phyloP scores from a whole-genome alignment of 2,329 filamentous ascomycete species.

The Aspergillus sp. region DNA sequence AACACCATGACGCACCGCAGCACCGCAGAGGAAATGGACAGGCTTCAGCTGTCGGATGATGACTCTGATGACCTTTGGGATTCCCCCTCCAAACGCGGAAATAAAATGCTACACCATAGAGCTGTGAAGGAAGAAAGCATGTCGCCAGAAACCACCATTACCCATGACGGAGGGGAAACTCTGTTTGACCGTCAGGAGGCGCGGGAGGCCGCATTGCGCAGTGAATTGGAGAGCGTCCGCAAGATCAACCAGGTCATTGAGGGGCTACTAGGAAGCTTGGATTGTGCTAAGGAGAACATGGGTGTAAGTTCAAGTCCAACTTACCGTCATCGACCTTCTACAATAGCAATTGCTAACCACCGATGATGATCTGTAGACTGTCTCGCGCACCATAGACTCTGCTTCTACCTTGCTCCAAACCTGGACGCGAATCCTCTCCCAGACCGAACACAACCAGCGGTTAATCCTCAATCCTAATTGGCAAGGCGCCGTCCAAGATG shows the following conservation, averaged over 20 bases:
- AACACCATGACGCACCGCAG: constrained; percentile 35
- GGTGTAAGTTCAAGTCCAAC: constrained; percentile 37
- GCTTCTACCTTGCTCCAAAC: constrained; percentile 89
- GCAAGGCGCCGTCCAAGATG: constrained; percentile 84
- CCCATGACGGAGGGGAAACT: constrained; percentile 51
- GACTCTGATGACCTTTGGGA: constrained; percentile 60
- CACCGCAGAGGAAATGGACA: constrained; percentile 53
- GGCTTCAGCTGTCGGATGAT: constrained; percentile 56
- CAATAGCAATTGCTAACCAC: not conserved
- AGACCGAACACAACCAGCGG: constrained; percentile 96
- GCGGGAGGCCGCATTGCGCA: constrained; percentile 72
- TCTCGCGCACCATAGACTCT: constrained; percentile 80
- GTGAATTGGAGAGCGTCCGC: constrained; percentile 78
- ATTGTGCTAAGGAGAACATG: constrained; percentile 53
- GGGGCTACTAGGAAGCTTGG: constrained; percentile 48
- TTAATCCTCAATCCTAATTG: constrained; percentile 84
- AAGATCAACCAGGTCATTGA: constrained; percentile 89
- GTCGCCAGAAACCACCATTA: constrained; percentile 32
- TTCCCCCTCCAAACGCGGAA: constrained; percentile 52
- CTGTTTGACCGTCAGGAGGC: constrained; percentile 65
- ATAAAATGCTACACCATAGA: constrained; percentile 35
- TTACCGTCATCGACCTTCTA: not conserved
- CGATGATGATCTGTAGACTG: constrained; percentile 59
- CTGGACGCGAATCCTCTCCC: constrained; percentile 93
- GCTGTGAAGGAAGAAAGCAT: constrained; percentile 41